Evolutionary conservation across 176 grass and related monocot species (phyloP).

Genomic region (Chrysopogon serrulatus): DNA sequence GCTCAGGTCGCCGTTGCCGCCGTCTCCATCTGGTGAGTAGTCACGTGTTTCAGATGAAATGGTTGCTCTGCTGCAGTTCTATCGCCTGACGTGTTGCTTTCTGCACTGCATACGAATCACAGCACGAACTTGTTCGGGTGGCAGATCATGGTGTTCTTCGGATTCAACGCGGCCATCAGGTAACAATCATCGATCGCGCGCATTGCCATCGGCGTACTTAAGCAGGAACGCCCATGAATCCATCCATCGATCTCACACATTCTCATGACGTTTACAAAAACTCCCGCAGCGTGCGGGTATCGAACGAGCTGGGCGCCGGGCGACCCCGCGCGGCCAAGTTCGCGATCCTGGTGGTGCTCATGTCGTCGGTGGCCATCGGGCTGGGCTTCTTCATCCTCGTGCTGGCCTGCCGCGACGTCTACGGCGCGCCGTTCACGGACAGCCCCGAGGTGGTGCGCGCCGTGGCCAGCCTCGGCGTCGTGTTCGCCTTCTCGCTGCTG

Average conservation of each 20-base stretch:
- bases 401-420: conserved; percentile 57
- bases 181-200: neutral
- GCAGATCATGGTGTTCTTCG: conserved; percentile 94
- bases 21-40: conserved; percentile 72
- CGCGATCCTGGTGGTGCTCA: conserved; percentile 67
- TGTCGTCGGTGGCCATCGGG: conserved; percentile 54
- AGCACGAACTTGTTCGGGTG: conserved; percentile 76
- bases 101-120: neutral
- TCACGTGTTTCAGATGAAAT: no score
- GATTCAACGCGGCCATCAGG: conserved; percentile 92
- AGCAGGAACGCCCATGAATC: neutral
- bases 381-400: conserved; percentile 49
- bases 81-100: no score
- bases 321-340: conserved; percentile 62
- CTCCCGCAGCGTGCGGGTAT: conserved; percentile 59
- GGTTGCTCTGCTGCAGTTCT: neutral
- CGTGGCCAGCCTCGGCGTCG: conserved; percentile 56
- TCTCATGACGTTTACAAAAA: neutral
- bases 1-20: conserved; percentile 81
- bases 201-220: neutral
- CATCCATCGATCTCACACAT: neutral
- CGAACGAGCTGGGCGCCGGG: conserved; percentile 79
- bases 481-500: conserved; percentile 74
- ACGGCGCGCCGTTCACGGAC: conserved; percentile 73
- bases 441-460: conserved; percentile 60